Conservation (phyloP, 495 filamentous ascomycete species). For the Tetracladium setigerum region DNA sequence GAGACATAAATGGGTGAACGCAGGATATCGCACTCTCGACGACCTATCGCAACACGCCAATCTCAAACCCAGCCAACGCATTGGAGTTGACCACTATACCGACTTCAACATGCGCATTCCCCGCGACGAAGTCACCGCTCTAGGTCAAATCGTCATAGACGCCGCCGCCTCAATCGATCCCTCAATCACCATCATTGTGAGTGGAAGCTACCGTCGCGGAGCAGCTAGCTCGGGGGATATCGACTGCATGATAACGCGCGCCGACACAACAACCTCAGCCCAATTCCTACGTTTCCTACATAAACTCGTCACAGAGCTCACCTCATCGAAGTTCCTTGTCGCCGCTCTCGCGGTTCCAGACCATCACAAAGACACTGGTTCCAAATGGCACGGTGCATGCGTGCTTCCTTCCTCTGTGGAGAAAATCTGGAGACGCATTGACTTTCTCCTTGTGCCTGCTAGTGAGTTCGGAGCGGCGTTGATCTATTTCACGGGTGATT, state of each 20-base stretch:
- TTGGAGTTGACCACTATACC: conserved; percentile 75
- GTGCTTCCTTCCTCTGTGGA: conserved; percentile 39
- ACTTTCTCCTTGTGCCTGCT: conserved; percentile 79
- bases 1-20: conserved; percentile 70
- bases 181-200: conserved; percentile 55
- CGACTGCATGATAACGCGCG: conserved; percentile 79
- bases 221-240: conserved; percentile 69
- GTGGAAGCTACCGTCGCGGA: conserved; percentile 84
- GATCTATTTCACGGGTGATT: conserved; percentile 94
- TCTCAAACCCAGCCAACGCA: conserved; percentile 64
- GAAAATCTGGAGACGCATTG: conserved; percentile 69
- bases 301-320: conserved; percentile 55
- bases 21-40: conserved; percentile 67
- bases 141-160: conserved; percentile 59
- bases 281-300: conserved; percentile 59
- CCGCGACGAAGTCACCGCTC: conserved; percentile 62
- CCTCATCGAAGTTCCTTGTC: conserved; percentile 49
- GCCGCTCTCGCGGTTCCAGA: conserved; percentile 36
- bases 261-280: conserved; percentile 42
- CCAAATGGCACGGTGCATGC: conserved; percentile 87
- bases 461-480: conserved; percentile 79
- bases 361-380: conserved; percentile 22
- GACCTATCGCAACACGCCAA: conserved; percentile 59
- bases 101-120: conserved; percentile 83
- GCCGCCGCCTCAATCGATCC: conserved; percentile 56